phyloP scores from a whole-genome alignment of 306 rosid species.

The Vigna trinervia region DNA sequence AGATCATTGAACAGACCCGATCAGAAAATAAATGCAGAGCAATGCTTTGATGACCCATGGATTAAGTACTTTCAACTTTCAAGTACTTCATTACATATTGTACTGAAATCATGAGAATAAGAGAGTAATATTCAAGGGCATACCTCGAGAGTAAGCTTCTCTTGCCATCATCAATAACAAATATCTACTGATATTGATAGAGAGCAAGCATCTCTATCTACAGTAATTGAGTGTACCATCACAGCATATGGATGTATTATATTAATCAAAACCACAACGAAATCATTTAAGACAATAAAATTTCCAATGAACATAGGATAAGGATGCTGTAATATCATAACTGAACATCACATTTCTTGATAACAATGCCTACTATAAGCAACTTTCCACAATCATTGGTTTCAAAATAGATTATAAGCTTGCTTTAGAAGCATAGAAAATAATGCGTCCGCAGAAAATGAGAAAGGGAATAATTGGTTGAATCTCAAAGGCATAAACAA shows the following conservation, averaged over 20 bases:
- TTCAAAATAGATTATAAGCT: too few relatives aligned
- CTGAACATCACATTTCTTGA: too few relatives aligned
- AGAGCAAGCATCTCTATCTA: too few relatives aligned
- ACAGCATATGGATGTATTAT: too few relatives aligned
- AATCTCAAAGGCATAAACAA: not conserved
- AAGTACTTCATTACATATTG: not conserved
- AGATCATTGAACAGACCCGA: not conserved
- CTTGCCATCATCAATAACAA: conserved; percentile 35
- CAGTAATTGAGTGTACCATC: too few relatives aligned
- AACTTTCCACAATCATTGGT: too few relatives aligned
- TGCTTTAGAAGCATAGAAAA: not conserved
- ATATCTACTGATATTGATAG: too few relatives aligned
- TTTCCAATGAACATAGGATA: too few relatives aligned
- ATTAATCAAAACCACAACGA: too few relatives aligned
- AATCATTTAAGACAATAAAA: too few relatives aligned
- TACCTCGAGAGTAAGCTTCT: conserved; percentile 84
- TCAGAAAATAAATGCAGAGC: conserved; percentile 26
- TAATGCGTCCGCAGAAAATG: not conserved
- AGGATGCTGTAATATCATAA: too few relatives aligned
- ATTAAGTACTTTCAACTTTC: not conserved
- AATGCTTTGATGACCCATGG: conserved; percentile 23
- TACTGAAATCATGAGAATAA: not conserved
- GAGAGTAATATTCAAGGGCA: conserved; percentile 7
- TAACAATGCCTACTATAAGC: too few relatives aligned
- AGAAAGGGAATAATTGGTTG: not conserved